These are phyloP conservation scores for Pecoramyces ruminantium DNA, from an alignment of 192 early-diverging fungal genomes.

Conservation along the genomic window DNA sequence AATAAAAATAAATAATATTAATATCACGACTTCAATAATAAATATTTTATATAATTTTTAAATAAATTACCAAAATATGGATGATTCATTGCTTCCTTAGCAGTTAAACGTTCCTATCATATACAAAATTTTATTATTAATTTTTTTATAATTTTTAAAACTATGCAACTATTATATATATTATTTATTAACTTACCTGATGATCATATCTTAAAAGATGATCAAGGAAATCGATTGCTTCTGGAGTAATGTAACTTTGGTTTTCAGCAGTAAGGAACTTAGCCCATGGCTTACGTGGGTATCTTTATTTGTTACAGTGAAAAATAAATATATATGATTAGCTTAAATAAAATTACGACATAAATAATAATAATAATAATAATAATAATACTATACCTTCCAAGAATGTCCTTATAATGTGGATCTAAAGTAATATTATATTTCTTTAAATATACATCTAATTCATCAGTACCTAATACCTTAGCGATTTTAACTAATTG, in stretches of 20 bases:
- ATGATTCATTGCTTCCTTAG: constrained; percentile 77
- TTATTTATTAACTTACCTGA: constrained; percentile 14
- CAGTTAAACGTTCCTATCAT: constrained; percentile 49
- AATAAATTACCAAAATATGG: constrained; percentile 68
- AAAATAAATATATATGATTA: too few relatives aligned
- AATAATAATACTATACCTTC: constrained; percentile 24
- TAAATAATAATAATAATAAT: constrained; percentile 3
- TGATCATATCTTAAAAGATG: constrained; percentile 85
- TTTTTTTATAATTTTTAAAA: too few relatives aligned
- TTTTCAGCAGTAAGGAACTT: constrained; percentile 75
- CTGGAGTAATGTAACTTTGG: constrained; percentile 58
- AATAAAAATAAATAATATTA: too few relatives aligned
- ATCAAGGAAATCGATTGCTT: constrained; percentile 81
- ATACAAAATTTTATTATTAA: too few relatives aligned
- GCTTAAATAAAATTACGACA: too few relatives aligned
- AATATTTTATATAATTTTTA: too few relatives aligned
- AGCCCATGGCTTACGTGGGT: constrained; percentile 73
- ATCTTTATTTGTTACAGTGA: too few relatives aligned
- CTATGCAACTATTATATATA: too few relatives aligned
- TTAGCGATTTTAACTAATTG: constrained; percentile 98
- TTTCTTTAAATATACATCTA: constrained; percentile 82
- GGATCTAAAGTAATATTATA: constrained; percentile 84
- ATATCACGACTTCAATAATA: too few relatives aligned
- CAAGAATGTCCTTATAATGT: constrained; percentile 86
- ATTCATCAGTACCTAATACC: constrained; percentile 90